Evolutionary conservation across 176 grass and related monocot genomes (phyloP), one percentile per base, ranked within the genome.

Genomic region (Phoenix roebelenii): DNA sequence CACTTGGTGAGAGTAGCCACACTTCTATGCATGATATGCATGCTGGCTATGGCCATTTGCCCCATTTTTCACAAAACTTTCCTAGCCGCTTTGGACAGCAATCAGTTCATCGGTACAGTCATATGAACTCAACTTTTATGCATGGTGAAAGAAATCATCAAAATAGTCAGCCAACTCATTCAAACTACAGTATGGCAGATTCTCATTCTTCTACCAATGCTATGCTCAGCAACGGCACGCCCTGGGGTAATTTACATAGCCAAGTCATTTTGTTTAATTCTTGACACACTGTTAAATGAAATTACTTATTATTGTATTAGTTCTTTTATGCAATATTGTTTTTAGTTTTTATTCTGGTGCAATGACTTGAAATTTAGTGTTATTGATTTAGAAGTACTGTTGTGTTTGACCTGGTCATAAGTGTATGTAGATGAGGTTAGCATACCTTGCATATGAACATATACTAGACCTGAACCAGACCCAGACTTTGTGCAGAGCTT

Each of bases 111-210:
- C 75, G 51, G 49, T 71, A 75, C 48, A 79, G 67, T 73, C 73
- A 82, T 51, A 74, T 80, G 72, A 74, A 71, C 55, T 68, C 80
- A 12, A 85, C 61, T 75, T 82, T 72, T 69, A 81, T 58, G 62
- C 73, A 70, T 32, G 66, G 64, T 17, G 73, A 57, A 61, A 73
- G 77, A 64, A 62, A 64, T 72, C 69, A 79, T 51, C 81, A 83
- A 61, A 82, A 75, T 73, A 75, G 70, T 44, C 87, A 48, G 50
- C 52, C 80, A 80, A 61, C 25, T 28, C 70, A 68, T 73, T 53
- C 78, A 75, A 82, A 65, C 57, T 83, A 97, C 83, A 69, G 60
- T 66, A 72, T 79, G 62, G 54, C 73, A 67, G 83, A 97, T 74
- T 70, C 73, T 68, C 72, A 85, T 51, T 72, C 84, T 19, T 65